These are phyloP conservation scores for Allantophomopsis cytisporea DNA, from an alignment of 2,329 filamentous ascomycete genomes.

Conservation along the genomic window DNA sequence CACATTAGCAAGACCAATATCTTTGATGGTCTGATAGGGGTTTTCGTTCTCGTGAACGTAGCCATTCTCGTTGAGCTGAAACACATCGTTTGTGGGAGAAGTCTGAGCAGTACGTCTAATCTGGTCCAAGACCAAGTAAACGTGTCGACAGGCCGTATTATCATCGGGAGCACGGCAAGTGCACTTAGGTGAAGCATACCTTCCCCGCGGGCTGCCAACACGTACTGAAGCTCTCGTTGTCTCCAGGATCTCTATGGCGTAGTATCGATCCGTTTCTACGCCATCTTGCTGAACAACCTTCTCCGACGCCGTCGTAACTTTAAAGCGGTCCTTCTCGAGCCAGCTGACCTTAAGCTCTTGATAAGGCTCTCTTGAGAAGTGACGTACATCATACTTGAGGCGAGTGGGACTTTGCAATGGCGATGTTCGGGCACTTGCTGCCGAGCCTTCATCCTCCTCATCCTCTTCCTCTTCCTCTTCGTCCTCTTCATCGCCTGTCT, in stretches of 20 bases:
- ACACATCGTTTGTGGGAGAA: not conserved
- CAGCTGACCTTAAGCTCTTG: too few species aligned
- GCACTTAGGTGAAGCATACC: not conserved
- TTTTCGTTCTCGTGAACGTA: not conserved
- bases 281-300: not conserved
- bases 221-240: not conserved
- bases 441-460: too few species aligned
- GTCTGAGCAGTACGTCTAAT: not conserved
- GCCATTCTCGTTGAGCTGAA: not conserved
- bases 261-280: not conserved
- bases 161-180: not conserved
- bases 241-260: constrained; percentile 2
- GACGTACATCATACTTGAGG: too few species aligned
- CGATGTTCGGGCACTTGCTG: too few species aligned
- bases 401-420: too few species aligned
- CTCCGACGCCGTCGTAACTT: too few species aligned
- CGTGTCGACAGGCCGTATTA: not conserved
- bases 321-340: too few species aligned
- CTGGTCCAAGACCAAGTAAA: constrained; percentile 3
- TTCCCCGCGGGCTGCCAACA: not conserved
- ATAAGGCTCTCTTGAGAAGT: too few species aligned
- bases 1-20: not conserved
- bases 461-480: too few species aligned
- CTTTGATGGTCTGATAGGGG: not conserved
- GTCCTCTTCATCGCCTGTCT: too few species aligned